These are phyloP conservation scores for Verticillium nonalfalfae DNA, from an alignment of 2,329 filamentous ascomycete species.

Conservation along the genomic window DNA sequence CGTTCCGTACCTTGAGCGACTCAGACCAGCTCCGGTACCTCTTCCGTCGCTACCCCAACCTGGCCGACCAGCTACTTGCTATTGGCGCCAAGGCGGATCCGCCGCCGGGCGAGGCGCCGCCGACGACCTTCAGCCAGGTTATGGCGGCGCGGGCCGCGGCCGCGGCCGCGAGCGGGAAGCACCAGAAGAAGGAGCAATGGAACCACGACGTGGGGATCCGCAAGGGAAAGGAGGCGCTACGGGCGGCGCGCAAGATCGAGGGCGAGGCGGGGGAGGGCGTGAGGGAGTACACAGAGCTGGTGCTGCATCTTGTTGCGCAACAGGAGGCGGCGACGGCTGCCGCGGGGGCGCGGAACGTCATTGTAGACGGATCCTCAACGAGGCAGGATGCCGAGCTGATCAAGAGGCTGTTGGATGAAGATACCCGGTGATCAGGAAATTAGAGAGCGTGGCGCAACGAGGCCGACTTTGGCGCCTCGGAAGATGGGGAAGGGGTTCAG, in stretches of 20 bases:
- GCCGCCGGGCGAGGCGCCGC: constrained; percentile 19
- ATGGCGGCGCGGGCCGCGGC: constrained; percentile 10
- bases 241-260: constrained; percentile 39
- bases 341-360: neutral
- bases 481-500: neutral
- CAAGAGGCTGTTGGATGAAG: constrained; percentile 39
- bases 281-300: constrained; percentile 53
- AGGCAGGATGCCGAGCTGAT: constrained; percentile 44
- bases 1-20: constrained; percentile 45
- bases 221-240: constrained; percentile 48
- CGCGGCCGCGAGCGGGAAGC: constrained; percentile 4
- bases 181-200: constrained; percentile 40
- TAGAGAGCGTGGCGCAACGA: no score
- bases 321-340: neutral
- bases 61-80: constrained; percentile 37
- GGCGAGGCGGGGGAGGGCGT: constrained; percentile 53
- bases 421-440: constrained; percentile 20
- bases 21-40: constrained; percentile 42
- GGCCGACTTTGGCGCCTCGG: no score
- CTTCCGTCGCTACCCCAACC: constrained; percentile 45
- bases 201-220: constrained; percentile 51
- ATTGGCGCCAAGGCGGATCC: constrained; percentile 46
- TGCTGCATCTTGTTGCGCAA: constrained; percentile 40
- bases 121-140: constrained; percentile 11
- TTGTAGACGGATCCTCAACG: constrained; percentile 17